Evolutionary conservation across 139 green algal genomes (phyloP).

Genomic region (Tetradesmus obliquus): DNA sequence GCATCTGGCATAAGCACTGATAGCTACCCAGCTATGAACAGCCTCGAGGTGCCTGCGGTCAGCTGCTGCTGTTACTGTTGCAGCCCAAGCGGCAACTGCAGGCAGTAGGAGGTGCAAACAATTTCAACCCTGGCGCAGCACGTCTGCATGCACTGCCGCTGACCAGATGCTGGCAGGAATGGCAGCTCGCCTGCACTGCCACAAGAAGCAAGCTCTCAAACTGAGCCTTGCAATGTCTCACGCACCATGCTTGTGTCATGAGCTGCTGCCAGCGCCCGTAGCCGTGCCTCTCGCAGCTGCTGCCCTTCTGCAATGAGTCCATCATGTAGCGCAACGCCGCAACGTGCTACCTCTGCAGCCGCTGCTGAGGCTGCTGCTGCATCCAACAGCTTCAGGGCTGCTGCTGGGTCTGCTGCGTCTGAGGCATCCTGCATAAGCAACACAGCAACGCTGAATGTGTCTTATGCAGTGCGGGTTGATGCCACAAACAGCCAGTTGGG

Average conservation of each 20-base stretch:
- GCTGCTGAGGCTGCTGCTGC: conserved; percentile 56
- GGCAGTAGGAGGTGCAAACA: too few relatives aligned
- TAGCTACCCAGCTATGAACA: not conserved
- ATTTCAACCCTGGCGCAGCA: too few relatives aligned
- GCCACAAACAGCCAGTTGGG: too few relatives aligned
- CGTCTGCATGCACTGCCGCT: too few relatives aligned
- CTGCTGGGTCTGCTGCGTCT: conserved; percentile 54
- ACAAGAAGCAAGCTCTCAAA: not conserved
- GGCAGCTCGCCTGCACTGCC: not conserved
- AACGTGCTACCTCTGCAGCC: conserved; percentile 74
- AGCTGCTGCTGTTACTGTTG: not conserved
- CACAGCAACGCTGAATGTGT: not conserved
- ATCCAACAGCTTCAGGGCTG: conserved; percentile 60
- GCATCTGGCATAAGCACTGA: not conserved
- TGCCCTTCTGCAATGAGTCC: conserved; percentile 67
- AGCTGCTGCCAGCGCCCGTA: conserved; percentile 63
- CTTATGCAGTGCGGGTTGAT: too few relatives aligned
- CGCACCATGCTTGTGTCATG: conserved; percentile 38
- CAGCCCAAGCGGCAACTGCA: not conserved
- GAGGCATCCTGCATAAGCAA: conserved; percentile 37
- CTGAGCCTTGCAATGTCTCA: not conserved
- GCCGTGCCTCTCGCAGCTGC: conserved; percentile 66
- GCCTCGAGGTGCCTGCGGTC: not conserved
- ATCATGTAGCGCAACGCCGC: conserved; percentile 77
- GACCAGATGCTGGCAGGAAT: not conserved